phyloP scores from a whole-genome alignment of 1,284 basidiomycete genomes.

The Pholiota adiposa region DNA sequence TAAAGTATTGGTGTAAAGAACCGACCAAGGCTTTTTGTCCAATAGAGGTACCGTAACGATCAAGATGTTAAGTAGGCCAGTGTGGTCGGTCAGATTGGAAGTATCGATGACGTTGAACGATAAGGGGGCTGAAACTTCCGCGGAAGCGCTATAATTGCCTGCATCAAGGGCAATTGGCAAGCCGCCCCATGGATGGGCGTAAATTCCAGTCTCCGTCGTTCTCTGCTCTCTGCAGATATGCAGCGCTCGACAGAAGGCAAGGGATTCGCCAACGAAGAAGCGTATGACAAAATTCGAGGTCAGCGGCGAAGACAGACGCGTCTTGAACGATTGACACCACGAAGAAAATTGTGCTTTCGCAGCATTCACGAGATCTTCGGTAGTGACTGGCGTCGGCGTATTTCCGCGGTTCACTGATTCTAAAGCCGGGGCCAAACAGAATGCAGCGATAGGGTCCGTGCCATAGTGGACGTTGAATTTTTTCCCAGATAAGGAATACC shows the following conservation, averaged over 20 bases:
- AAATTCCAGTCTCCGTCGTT: slow-evolving; percentile 28
- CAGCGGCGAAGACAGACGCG: slow-evolving; percentile 10
- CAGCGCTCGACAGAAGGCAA: slow-evolving; percentile 28
- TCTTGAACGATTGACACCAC: slow-evolving; percentile 41
- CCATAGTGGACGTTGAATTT: slow-evolving; percentile 50
- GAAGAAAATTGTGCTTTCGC: slow-evolving; percentile 39
- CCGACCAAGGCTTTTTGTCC: slow-evolving; percentile 22
- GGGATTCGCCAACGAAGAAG: slow-evolving; percentile 41
- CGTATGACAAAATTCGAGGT: slow-evolving; percentile 31
- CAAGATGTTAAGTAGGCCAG: slow-evolving; percentile 55
- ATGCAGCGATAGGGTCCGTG: slow-evolving; percentile 47
- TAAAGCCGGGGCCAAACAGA: slow-evolving; percentile 49
- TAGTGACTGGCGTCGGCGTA: slow-evolving; percentile 18
- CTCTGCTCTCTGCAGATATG: slow-evolving; percentile 14
- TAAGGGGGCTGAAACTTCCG: slow-evolving; percentile 41
- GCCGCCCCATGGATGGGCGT: slow-evolving; percentile 39
- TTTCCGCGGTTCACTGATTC: no score
- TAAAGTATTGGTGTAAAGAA: slow-evolving; percentile 29
- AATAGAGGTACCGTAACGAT: slow-evolving; percentile 36
- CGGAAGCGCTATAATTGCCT: slow-evolving; percentile 24
- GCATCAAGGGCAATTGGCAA: slow-evolving; percentile 6
- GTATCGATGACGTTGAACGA: slow-evolving; percentile 58
- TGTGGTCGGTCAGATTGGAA: slow-evolving; percentile 53
- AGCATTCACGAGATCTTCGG: slow-evolving; percentile 31
- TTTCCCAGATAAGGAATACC: slow-evolving; percentile 33